Evolutionary conservation across 1,284 basidiomycete genomes (phyloP), one percentile per base, ranked within the genome.

Genomic region (Taiwanofungus camphoratus): DNA sequence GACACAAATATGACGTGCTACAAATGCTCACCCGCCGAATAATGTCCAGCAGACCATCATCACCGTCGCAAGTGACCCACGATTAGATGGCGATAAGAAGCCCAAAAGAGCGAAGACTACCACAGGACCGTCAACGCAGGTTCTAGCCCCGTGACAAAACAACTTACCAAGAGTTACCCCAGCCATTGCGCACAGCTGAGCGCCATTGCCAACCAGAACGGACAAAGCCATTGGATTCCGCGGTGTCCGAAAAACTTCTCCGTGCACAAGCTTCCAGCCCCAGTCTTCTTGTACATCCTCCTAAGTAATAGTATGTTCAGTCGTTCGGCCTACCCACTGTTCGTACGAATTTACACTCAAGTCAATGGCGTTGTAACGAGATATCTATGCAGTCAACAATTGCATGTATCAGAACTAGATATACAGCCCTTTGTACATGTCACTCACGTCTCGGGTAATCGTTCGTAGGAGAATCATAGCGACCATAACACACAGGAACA

Each of bases 241-340:
- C 0, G 95, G 95, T 3, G 87, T 71, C 22, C 95, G 81, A 74
- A 97, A 98, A 12, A 99, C 91, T 65, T 99, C 95, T 22, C 92
- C 93, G 56, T 97, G 93, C 8, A 98, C 81, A 15, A 95, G 76
- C 59, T 98, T 98, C 95, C 95, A 99, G 3, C 95, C 95, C 74
- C 88, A 97, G 58, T 99, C 95, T 66, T 97, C 93, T 67, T 96
- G 93, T 1, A 97, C 89, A 55, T 97, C 93, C 63, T 98, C 94
- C 81, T 91, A 55, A 24, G 47, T 33, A 36, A 36, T 44, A 37
- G 46, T n/a, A 51, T 37, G 12, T 41, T 33, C 13, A 34, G 4
- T 2, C 16, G 31, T 19, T 58, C 48, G 46, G 26, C 26, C 26
- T 13, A 37, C 19, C 31, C 20, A 36, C 21, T 18, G n/a, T 24